Evolutionary conservation across 441 rosid genomes (phyloP), one percentile per base, ranked within the genome.

Genomic region (Eutrema salsugineum): DNA sequence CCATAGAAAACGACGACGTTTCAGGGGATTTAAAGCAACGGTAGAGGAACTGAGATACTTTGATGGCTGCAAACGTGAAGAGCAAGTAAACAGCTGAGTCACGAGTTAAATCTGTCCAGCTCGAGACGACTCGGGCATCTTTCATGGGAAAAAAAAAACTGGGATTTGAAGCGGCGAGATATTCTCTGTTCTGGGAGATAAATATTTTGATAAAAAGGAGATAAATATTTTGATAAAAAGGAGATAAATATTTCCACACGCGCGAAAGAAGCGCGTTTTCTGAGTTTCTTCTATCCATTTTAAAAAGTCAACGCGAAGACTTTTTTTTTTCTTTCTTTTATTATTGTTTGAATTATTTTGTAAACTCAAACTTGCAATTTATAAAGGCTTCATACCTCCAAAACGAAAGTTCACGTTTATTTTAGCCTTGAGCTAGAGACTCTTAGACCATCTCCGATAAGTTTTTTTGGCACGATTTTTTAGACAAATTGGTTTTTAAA

Each of bases 1-100:
- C 51, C 28, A 81, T 33, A 1, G 88, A 56, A 42, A 85, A 83
- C 3, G 86, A 75, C 6, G 83, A 75, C 83, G 80, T 86, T 35
- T 60, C 63, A 1, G 30, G 16, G 30, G 58, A 20, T 28, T 35
- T 70, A 17, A 11, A 2, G 79, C 43, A 68, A 67, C 59, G 68
- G 65, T 70, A 70, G 43, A 76, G 64, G 44, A 73, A 81, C 6
- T 48, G 70, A 48, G 71, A 72, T 24, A 64, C 27, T 72, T 75
- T 77, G 54, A 84, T 11, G 71, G 83, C 16, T 44, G 76, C 46
- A 33, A 77, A 11, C 16, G 81, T 68, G 57, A 76, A 71, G 5
- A 82, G 61, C 44, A 73, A 63, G 64, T 70, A 81, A 3, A 80
- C 39, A 1, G 77, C 59, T 5, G 83, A 44, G 60, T 74, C 43